A percentile compares a stretch with the other conserved stretches of the same genome.
Conservation (phyloP, 2,329 filamentous ascomycete species). For the Neocucurbitaria cava region DNA sequence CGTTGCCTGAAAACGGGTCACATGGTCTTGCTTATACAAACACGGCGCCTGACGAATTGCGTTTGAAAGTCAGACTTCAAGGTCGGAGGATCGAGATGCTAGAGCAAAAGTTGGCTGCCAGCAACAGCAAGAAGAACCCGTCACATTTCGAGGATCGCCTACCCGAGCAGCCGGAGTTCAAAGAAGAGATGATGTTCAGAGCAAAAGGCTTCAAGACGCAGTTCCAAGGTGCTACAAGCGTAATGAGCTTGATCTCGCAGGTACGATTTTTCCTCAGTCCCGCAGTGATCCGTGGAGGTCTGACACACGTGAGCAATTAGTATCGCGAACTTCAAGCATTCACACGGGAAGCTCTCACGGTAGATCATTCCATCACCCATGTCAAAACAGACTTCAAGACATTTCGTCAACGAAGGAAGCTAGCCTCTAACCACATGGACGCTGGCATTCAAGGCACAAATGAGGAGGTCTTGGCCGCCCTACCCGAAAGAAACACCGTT, state of each 20-base stretch:
- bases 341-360: conserved; percentile 38
- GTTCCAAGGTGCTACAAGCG: conserved; percentile 53
- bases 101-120: conserved; percentile 36
- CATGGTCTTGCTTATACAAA: conserved; percentile 5
- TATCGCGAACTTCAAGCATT: conserved; percentile 48
- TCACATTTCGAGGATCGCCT: conserved; percentile 22
- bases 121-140: conserved; percentile 22
- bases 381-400: conserved; percentile 44
- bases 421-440: conserved; percentile 26
- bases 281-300: not conserved
- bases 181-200: conserved; percentile 52
- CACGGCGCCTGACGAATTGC: conserved; percentile 26
- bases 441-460: conserved; percentile 26
- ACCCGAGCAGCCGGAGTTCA: conserved; percentile 19
- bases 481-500: conserved; percentile 47
- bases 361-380: conserved; percentile 38
- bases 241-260: conserved; percentile 44
- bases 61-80: conserved; percentile 39
- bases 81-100: conserved; percentile 41
- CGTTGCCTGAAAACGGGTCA: conserved; percentile 7
- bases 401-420: conserved; percentile 41
- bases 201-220: conserved; percentile 55
- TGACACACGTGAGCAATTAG: conserved; percentile 17
- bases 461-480: conserved; percentile 44
- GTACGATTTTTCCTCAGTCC: conserved; percentile 22